These are phyloP conservation scores for Bruguiera sexangula DNA, from an alignment of 345 rosid species.

Conservation along the genomic window DNA sequence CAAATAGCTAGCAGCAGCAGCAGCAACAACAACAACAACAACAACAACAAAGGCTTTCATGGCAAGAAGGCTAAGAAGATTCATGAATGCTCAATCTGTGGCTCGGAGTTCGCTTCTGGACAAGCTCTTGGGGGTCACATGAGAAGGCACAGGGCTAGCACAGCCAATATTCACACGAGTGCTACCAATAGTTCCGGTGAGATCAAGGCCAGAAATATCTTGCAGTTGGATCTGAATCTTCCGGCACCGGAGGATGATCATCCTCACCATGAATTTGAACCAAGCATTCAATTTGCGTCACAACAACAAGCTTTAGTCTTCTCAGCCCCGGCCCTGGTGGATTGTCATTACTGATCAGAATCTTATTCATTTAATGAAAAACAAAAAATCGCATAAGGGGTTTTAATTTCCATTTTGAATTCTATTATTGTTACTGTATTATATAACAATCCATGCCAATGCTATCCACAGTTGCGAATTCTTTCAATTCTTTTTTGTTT, in stretches of 20 bases:
- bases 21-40: neutral
- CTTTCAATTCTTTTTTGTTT: constrained; percentile 24
- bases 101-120: constrained; percentile 83
- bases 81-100: constrained; percentile 95
- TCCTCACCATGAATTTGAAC: constrained; percentile 23
- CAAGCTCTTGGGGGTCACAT: constrained; percentile 99
- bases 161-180: constrained; percentile 13
- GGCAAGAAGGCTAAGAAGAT: constrained; percentile 31
- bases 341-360: constrained; percentile 66
- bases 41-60: neutral
- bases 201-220: constrained; percentile 43
- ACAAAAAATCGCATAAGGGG: too few species aligned
- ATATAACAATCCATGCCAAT: constrained; percentile 10
- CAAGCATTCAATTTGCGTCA: constrained; percentile 59
- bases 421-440: too few species aligned
- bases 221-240: constrained; percentile 83
- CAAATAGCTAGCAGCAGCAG: constrained; percentile 22
- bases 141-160: constrained; percentile 74
- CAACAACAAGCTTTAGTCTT: constrained; percentile 43
- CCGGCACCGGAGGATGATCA: constrained; percentile 87
- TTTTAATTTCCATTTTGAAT: too few species aligned
- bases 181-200: neutral
- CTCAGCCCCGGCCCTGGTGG: constrained; percentile 74
- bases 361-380: neutral
- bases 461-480: constrained; percentile 19